Conservation (phyloP, 2,329 filamentous ascomycete genomes). For the Diaporthe citriasiana region DNA sequence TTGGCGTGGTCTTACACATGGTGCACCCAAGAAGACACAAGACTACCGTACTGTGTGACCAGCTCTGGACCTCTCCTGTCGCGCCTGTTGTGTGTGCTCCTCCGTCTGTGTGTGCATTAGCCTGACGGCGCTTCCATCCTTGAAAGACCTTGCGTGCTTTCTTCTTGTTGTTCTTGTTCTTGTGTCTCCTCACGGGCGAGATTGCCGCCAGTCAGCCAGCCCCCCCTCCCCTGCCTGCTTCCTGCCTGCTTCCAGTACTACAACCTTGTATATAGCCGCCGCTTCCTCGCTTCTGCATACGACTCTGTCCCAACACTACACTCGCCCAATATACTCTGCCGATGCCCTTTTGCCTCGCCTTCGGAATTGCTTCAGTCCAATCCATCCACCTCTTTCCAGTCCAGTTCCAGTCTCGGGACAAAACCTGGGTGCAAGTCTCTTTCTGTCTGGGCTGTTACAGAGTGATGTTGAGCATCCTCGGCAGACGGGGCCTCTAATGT, state of each 20-base stretch:
- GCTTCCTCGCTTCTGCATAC: conserved; percentile 19
- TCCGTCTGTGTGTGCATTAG: conserved; percentile 35
- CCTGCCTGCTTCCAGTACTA: conserved; percentile 16
- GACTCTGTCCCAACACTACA: conserved; percentile 22
- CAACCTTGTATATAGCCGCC: conserved; percentile 40
- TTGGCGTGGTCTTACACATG: neutral
- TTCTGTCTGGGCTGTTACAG: conserved; percentile 33
- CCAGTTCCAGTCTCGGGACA: neutral
- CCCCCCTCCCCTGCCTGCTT: neutral
- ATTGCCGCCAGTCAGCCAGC: conserved; percentile 20
- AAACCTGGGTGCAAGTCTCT: neutral
- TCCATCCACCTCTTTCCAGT: neutral
- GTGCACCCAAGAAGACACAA: neutral
- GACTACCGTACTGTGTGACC: neutral
- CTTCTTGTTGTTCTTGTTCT: conserved; percentile 1
- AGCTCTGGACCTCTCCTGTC: conserved; percentile 19
- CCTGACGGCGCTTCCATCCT: conserved; percentile 25
- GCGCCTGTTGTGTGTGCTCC: conserved; percentile 34
- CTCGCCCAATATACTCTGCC: conserved; percentile 2
- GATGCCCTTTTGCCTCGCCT: conserved; percentile 1
- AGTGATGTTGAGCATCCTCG: conserved; percentile 30
- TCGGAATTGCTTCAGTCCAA: neutral
- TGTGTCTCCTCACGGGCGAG: conserved; percentile 21
- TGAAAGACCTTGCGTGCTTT: conserved; percentile 15
- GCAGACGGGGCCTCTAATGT: conserved; percentile 33